These are phyloP conservation scores for Martensiomyces pterosporus DNA, from an alignment of 192 early-diverging fungal genomes.

Conservation along the genomic window DNA sequence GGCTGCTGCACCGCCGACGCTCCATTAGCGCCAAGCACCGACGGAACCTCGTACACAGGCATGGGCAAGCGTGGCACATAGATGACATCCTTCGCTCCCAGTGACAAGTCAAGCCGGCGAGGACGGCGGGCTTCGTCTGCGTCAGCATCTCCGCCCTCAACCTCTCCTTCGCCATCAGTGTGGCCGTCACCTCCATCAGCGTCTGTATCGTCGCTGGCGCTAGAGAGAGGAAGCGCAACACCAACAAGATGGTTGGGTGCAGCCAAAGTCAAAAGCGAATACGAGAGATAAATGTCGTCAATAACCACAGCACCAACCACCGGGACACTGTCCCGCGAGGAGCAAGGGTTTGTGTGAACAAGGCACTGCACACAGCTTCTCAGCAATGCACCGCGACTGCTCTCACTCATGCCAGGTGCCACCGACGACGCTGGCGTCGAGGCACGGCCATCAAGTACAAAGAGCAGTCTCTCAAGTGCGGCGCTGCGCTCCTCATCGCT, in stretches of 20 bases:
- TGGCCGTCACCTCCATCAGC: not conserved
- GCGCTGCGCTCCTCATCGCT: conserved; percentile 13
- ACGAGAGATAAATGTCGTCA: conserved; percentile 67
- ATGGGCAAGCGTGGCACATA: conserved; percentile 45
- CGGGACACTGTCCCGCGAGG: conserved; percentile 21
- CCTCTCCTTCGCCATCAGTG: not conserved
- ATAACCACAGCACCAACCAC: conserved; percentile 60
- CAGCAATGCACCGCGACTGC: conserved; percentile 11
- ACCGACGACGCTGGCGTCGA: not conserved
- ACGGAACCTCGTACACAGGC: conserved; percentile 17
- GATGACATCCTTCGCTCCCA: conserved; percentile 28
- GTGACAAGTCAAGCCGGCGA: conserved; percentile 24
- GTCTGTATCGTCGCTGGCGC: conserved; percentile 2
- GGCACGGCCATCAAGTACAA: conserved; percentile 15
- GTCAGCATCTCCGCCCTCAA: not conserved
- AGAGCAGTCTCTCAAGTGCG: conserved; percentile 28
- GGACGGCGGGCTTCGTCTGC: conserved; percentile 1
- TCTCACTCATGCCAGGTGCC: not conserved
- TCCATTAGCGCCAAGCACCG: conserved; percentile 1
- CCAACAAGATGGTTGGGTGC: conserved; percentile 55
- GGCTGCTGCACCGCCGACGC: conserved; percentile 23
- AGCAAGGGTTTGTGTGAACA: conserved; percentile 30
- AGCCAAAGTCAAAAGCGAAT: conserved; percentile 60
- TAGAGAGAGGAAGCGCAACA: conserved; percentile 40
- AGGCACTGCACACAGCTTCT: conserved; percentile 37